phyloP scores from a whole-genome alignment of 805 yeast genomes.

The Zygosaccharomyces bailii region DNA sequence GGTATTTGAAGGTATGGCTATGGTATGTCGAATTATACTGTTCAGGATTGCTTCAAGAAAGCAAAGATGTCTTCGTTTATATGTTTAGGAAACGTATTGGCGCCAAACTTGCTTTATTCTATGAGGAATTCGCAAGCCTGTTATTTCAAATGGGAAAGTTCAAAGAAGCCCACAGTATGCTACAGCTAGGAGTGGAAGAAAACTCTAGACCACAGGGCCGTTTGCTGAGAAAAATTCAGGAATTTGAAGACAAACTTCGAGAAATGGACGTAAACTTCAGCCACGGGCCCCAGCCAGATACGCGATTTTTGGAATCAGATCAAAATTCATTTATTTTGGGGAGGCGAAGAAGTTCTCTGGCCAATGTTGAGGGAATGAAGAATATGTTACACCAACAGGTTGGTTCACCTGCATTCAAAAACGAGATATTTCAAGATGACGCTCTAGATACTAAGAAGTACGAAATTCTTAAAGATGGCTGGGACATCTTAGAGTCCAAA shows the following conservation, averaged over 20 bases:
- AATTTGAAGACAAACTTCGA: conserved; percentile 16
- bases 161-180: conserved; percentile 19
- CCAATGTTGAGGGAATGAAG: background rate
- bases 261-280: conserved; percentile 14
- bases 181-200: conserved; percentile 39
- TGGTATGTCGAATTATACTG: conserved; percentile 51
- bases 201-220: conserved; percentile 64
- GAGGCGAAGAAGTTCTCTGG: conserved; percentile 12
- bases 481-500: conserved; percentile 51
- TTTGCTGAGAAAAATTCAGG: conserved; percentile 28
- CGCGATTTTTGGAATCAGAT: conserved; percentile 8
- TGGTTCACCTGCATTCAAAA: conserved; percentile 1
- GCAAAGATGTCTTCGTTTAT: conserved; percentile 66
- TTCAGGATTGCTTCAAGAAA: conserved; percentile 52
- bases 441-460: conserved; percentile 5
- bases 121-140: conserved; percentile 71
- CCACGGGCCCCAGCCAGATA: conserved; percentile 2
- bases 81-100: conserved; percentile 74
- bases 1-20: conserved; percentile 80
- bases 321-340: conserved; percentile 16
- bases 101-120: conserved; percentile 57
- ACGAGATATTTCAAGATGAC: conserved; percentile 11
- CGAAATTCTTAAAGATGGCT: conserved; percentile 18
- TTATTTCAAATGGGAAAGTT: conserved; percentile 17
- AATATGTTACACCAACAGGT: background rate